A percentile compares a stretch with the other conserved stretches of the same genome.
Conservation (phyloP, 305 asterid genomes). For the Fraxinus albicans region DNA sequence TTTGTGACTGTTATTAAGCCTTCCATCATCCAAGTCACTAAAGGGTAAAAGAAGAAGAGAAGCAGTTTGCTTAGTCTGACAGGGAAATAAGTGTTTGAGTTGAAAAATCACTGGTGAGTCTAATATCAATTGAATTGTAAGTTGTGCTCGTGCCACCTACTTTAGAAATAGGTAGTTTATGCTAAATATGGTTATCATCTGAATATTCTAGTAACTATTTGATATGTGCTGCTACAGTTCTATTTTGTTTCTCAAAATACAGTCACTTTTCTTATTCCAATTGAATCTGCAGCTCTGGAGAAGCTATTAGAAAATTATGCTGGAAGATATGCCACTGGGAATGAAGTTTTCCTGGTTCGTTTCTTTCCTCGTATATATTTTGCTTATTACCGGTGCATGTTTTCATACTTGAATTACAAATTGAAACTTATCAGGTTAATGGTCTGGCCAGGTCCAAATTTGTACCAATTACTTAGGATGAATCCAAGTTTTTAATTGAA, state of each 20-base stretch:
- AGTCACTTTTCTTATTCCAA: slow-evolving; percentile 7
- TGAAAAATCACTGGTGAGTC: slow-evolving; percentile 3
- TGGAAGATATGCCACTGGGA: slow-evolving; percentile 85
- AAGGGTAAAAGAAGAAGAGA: neutral
- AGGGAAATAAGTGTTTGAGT: neutral
- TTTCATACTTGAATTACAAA: neutral
- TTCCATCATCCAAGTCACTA: neutral
- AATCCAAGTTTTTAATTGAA: neutral
- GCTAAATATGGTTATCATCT: slow-evolving; percentile 9
- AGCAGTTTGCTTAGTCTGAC: neutral
- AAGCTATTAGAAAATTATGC: slow-evolving; percentile 66
- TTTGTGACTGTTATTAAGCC: neutral
- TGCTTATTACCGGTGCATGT: neutral
- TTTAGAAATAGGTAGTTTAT: neutral
- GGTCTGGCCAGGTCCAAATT: neutral
- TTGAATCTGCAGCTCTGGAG: slow-evolving; percentile 68
- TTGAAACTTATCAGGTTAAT: neutral
- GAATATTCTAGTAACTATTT: neutral
- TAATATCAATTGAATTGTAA: neutral
- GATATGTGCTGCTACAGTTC: neutral
- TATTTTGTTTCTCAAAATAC: neutral
- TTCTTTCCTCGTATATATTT: slow-evolving; percentile 16
- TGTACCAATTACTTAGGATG: neutral
- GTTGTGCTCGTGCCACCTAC: neutral
- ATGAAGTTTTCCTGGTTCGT: slow-evolving; percentile 70